Conservation (phyloP, 164 flowering plant genomes). For the Cinnamomum chago region DNA sequence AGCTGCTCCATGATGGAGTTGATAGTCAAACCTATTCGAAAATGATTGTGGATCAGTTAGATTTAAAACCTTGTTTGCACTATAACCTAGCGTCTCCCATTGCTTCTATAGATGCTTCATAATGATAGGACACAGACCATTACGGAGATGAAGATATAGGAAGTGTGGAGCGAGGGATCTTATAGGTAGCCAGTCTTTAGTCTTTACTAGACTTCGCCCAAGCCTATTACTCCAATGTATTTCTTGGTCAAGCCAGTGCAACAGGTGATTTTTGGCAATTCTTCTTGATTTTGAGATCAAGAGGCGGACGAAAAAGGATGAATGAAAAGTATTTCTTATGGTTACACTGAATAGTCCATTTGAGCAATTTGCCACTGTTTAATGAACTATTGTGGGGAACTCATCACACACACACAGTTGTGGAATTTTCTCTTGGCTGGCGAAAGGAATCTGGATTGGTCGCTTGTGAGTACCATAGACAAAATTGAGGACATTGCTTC, state of each 20-base stretch:
- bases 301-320: not conserved
- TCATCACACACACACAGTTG: no score
- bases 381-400: no score
- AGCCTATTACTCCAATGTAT: not conserved
- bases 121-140: not conserved
- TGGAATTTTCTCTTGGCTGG: no score
- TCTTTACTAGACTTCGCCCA: not conserved
- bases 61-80: no score
- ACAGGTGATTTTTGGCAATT: not conserved
- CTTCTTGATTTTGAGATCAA: not conserved
- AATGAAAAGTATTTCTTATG: not conserved
- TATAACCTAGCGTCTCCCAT: no score
- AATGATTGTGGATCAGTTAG: no score
- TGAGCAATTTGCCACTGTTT: not conserved
- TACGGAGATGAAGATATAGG: not conserved
- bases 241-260: not conserved
- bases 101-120: no score
- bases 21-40: no score
- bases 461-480: no score
- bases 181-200: not conserved
- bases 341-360: not conserved
- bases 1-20: no score
- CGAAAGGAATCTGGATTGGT: no score
- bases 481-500: no score
- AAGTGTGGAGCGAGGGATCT: not conserved